Evolutionary conservation across 345 rosid genomes (phyloP), one percentile per base, ranked within the genome.

Genomic region (Theobroma cacao): DNA sequence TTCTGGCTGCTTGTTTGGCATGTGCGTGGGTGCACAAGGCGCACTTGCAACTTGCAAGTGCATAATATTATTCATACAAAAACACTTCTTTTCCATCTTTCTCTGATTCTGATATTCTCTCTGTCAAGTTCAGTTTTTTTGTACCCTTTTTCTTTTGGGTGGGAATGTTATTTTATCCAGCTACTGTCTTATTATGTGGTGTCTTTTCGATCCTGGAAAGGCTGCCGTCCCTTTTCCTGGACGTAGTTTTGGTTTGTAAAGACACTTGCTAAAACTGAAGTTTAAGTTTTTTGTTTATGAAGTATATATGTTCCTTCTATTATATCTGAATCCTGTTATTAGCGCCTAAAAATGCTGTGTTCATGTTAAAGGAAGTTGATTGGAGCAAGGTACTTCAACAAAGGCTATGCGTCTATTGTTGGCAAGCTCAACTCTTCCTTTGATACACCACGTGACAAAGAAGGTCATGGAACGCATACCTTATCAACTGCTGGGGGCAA

Each of bases 401-500:
- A 80, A 59, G 95, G 88, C 24, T 90, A 85, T 73, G 83, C 81
- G 22, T 79, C 89, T 0, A 83, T 52, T 26, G 91, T 52, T 22
- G 91, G 94, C 20, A 73, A 55, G 2, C 86, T 92, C 30, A 85
- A 90, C 81, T 69, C 89, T 12, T 80, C 87, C 61, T 82, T 85
- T 38, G 84, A 90, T 30, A 43, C 96, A 33, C 89, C 98, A 0
- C 94, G 97, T 0, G 99, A 95, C 84, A 63, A 71, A 1, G 90
- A 89, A 0, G 99, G 99, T 17, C 99, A 95, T 76, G 98, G 97
- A 20, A 87, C 92, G 18, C 99, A 93, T 86, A 95, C 98, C 38
- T 86, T 95, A 38, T 95, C 99, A 5, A 93, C 99, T 7, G 97
- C 97, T 11, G 96, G 81, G 0, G 96, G 98, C 26, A 82, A 80